Base-by-base conservation (phyloP, 306 rosid genomes). In the Quercus mongolica region DNA sequence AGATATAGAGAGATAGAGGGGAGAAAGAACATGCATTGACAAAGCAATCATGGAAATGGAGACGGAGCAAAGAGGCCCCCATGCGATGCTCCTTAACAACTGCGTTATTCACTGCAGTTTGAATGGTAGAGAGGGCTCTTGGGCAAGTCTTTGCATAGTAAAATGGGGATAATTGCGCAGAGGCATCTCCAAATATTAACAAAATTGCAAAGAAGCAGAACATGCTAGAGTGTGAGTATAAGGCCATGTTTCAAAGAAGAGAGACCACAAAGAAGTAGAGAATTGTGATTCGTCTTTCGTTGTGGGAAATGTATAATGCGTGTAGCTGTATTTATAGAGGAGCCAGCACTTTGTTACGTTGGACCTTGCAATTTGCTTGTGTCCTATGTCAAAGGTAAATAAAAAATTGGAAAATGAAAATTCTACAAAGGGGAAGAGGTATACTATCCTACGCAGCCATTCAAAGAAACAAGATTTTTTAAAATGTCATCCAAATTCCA, bases 21-120 rank as follows among this genome's bases (percentile, higher is more conserved):
- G 26, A 35, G 31, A 72, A 70, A 76, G 62, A 84, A 76, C 84
- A 2, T 90, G 77, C 94, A 74, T 90, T 86, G 35, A 90, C 90
- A 64, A 89, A 89, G 77, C 90, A 87, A 64, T 87, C 90, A 31
- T 87, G 90, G 69, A 90, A 90, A 86, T 87, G 93, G 54, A 87
- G 93, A 67, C 93, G 93, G 10, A 90, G 91, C 80, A 87, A 80
- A 13, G 94, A 90, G 1, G 90, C 94, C 11, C 92, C 94, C 91
- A 90, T 90, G 71, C 94, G 92, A 54, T 68, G 85, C 64, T 90
- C 92, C 84, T 87, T 87, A 35, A 17, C 0, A 76, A 90, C 92
- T 2, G 94, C 92, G 51, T 79, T 87, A 6, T 1, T 0, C 57
- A 86, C 91, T 35, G 91, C 86, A 12, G 80, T 80, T 64, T 77